These are phyloP conservation scores for Candida fluviatilis DNA, from an alignment of 805 yeast genomes.

Conservation along the genomic window DNA sequence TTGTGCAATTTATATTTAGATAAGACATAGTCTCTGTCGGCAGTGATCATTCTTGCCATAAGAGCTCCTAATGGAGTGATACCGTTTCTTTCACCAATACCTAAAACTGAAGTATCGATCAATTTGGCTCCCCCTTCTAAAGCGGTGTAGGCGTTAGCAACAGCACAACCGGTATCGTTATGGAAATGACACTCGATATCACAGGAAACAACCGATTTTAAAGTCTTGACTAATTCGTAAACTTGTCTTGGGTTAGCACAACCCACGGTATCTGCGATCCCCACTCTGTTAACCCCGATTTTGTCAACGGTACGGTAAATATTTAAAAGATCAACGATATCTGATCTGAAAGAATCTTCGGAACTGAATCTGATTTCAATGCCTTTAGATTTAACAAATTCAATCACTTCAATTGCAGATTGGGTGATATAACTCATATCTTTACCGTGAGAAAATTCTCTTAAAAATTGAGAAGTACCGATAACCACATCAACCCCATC, in stretches of 20 bases:
- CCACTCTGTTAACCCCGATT: slow-evolving; percentile 59
- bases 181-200: slow-evolving; percentile 62
- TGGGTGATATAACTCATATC: slow-evolving; percentile 58
- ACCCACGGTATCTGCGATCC: slow-evolving; percentile 62
- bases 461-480: slow-evolving; percentile 55
- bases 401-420: slow-evolving; percentile 54
- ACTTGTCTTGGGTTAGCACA: slow-evolving; percentile 64
- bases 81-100: slow-evolving; percentile 64
- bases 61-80: slow-evolving; percentile 59
- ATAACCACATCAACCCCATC: slow-evolving; percentile 61
- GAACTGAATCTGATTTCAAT: slow-evolving; percentile 56
- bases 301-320: slow-evolving; percentile 59
- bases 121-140: slow-evolving; percentile 60
- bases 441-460: slow-evolving; percentile 57
- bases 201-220: slow-evolving; percentile 53
- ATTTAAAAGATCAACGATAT: slow-evolving; percentile 54
- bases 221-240: slow-evolving; percentile 54
- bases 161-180: slow-evolving; percentile 62
- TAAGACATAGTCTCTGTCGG: slow-evolving; percentile 55
- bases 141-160: slow-evolving; percentile 61
- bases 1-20: slow-evolving; percentile 54
- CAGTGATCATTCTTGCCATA: slow-evolving; percentile 62
- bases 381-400: slow-evolving; percentile 57
- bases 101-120: slow-evolving; percentile 56
- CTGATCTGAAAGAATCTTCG: slow-evolving; percentile 59